Evolutionary conservation across 768 basidiomycete genomes (phyloP).

Genomic region (Lactarius deliciosus): DNA sequence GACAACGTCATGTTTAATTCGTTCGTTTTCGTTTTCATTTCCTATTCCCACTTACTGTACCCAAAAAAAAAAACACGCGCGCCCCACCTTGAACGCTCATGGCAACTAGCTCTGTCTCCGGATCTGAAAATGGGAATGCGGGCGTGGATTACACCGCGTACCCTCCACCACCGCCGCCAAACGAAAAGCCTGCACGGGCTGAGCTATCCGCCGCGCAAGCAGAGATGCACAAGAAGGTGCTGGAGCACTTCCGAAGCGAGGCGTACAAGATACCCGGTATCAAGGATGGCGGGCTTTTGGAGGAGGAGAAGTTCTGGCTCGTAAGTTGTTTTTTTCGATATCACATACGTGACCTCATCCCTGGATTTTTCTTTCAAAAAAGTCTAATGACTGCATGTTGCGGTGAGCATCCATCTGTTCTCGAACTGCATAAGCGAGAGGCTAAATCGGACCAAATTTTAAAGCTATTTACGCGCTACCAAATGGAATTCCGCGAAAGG

Average conservation of each 20-base stretch:
- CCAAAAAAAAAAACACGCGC: neutral
- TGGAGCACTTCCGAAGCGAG: constrained; percentile 56
- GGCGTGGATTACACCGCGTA: constrained; percentile 18
- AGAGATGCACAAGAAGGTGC: constrained; percentile 51
- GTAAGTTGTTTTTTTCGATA: constrained; percentile 37
- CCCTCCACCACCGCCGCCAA: constrained; percentile 14
- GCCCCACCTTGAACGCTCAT: neutral
- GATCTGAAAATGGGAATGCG: constrained; percentile 17
- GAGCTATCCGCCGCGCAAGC: constrained; percentile 47
- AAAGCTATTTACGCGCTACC: constrained; percentile 70
- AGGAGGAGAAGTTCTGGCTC: constrained; percentile 78
- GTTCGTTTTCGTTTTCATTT: neutral
- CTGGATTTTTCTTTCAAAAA: constrained; percentile 9
- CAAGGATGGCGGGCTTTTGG: constrained; percentile 46
- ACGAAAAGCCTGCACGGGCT: constrained; percentile 11
- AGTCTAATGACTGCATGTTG: constrained; percentile 68
- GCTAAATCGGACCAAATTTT: constrained; percentile 4
- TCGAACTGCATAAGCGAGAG: neutral
- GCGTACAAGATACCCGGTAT: constrained; percentile 54
- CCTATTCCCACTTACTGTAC: too few relatives aligned
- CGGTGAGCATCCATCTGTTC: constrained; percentile 41
- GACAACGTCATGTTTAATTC: neutral
- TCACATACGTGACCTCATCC: neutral
- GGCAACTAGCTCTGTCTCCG: neutral
- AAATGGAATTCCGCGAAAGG: constrained; percentile 64